Base-by-base conservation (phyloP, 2,329 filamentous ascomycete genomes). In the Pseudogymnoascus sp. region DNA sequence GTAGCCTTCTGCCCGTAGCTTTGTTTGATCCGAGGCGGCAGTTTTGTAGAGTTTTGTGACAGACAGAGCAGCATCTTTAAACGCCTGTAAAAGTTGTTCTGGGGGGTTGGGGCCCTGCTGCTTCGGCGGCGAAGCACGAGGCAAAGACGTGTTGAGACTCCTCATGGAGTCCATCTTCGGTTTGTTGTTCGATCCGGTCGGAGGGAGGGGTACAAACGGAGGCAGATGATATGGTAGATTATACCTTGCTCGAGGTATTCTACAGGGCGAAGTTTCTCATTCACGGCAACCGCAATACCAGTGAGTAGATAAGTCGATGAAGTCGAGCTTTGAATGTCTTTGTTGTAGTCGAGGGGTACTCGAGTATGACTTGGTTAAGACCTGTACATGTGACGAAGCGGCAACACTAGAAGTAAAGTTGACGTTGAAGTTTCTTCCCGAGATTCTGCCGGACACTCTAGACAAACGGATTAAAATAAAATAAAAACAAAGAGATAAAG, bases 1-100 rank as follows among this genome's bases (percentile, higher is more conserved):
- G 71, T 97, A 98, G 25, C 95, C 95, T 41, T 93, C 88, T 61
- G 85, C 79, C 61, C 90, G 86, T 57, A 92, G 87, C 71, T 88
- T 87, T 61, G 88, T 82, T 74, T 95, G 88, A 60, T 90, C 90
- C 34, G 86, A 82, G 11, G 90, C 89, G 2, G 93, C 93, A 41
- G 88, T 93, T 77, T 96, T 97, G 80, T 98, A 98, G 13, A 99
- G 86, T 73, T 96, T 96, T 60, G 95, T 98, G 63, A 98, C 93
- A 5, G 92, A 96, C 36, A 97, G 82, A 19, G 95, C 95, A 36
- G 95, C 95, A 14, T 90, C 87, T 76, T 92, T 95, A 82, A 99
- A 99, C 65, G 91, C 88, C 70, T 93, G 88, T 65, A 97, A 85
- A 60, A 97, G 85, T 73, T 86, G 82, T 72, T 88, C 85, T 16